phyloP scores from a whole-genome alignment of 805 yeast genomes.

The Saturnispora besseyi region DNA sequence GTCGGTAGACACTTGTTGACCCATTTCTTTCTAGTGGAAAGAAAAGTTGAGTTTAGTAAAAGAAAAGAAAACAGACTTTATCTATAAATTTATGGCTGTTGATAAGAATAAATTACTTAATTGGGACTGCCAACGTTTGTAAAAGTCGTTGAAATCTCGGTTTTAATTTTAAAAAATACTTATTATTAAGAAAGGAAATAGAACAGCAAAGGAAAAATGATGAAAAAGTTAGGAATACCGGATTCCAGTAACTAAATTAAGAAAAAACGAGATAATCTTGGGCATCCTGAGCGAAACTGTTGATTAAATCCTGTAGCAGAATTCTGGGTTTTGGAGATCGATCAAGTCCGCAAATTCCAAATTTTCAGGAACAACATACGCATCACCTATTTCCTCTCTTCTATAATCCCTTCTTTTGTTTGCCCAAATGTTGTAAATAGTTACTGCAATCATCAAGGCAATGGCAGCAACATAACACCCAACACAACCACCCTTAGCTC shows the following conservation, averaged over 20 bases:
- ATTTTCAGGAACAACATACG: conserved; percentile 23
- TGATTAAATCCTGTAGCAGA: conserved; percentile 31
- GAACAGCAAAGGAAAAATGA: not conserved
- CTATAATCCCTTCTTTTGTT: conserved; percentile 26
- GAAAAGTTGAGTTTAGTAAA: too few species aligned
- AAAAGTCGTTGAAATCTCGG: too few species aligned
- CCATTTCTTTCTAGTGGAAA: conserved; percentile 4
- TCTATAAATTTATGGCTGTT: too few species aligned
- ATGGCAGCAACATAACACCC: conserved; percentile 33
- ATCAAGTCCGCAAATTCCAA: conserved; percentile 29
- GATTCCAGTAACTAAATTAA: not conserved
- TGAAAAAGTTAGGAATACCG: not conserved
- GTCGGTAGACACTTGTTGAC: conserved; percentile 17
- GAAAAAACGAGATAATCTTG: not conserved
- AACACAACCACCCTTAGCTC: conserved; percentile 38
- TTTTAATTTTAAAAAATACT: too few species aligned
- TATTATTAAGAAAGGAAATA: not conserved
- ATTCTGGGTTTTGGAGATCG: conserved; percentile 45
- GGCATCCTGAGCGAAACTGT: too few species aligned
- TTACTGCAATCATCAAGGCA: conserved; percentile 29
- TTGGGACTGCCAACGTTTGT: too few species aligned
- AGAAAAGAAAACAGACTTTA: too few species aligned
- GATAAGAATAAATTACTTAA: too few species aligned
- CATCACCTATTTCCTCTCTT: conserved; percentile 13
- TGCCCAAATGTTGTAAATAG: conserved; percentile 25